Base-by-base conservation (phyloP, 768 basidiomycete species). In the Pleurotus djamor region DNA sequence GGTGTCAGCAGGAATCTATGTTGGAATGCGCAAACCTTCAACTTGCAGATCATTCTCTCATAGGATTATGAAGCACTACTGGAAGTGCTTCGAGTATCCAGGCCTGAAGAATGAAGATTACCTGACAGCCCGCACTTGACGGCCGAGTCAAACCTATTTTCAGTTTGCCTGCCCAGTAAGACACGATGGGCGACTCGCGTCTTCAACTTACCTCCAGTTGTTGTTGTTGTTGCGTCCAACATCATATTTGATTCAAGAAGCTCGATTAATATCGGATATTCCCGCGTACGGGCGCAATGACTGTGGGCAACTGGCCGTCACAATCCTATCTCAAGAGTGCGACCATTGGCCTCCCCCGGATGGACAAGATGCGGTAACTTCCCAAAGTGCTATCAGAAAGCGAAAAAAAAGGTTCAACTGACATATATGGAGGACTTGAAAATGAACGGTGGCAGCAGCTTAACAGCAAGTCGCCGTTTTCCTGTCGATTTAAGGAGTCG, bases 191-290 rank as follows among this genome's bases (percentile, higher is more conserved):
- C 21, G 21, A 28, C 21, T 28, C 37, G 14, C 38, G 33, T 32
- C 28, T 8, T 43, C 28, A 3, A 36, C 33, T 28, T 56, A 41
- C 54, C 54, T 44, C 17, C 37, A 44, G 54, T 33, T 56, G 10
- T 44, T 21, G 2, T 43, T 41, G 41, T 43, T 50, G 54, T 13
- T 43, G 21, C 41, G 45, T 47, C 17, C 54, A 28, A 16, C 37
- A 56, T 28, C 37, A 56, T 41, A 34, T 43, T 43, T 16, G 8
- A 32, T 52, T 52, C 34, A 55, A 28, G 54, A 55, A 55, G 54
- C 41, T 32, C 38, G 54, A 43, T 56, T 56, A 56, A 56, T 56
- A 56, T 44, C 54, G 54, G 54, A 32, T 43, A 43, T 56, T 56
- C 41, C 54, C 54, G 54, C 41, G 37, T 14, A 6, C 41, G 54